Evolutionary conservation across 2,329 filamentous ascomycete genomes (phyloP).

Genomic region (Penicillium sp.): DNA sequence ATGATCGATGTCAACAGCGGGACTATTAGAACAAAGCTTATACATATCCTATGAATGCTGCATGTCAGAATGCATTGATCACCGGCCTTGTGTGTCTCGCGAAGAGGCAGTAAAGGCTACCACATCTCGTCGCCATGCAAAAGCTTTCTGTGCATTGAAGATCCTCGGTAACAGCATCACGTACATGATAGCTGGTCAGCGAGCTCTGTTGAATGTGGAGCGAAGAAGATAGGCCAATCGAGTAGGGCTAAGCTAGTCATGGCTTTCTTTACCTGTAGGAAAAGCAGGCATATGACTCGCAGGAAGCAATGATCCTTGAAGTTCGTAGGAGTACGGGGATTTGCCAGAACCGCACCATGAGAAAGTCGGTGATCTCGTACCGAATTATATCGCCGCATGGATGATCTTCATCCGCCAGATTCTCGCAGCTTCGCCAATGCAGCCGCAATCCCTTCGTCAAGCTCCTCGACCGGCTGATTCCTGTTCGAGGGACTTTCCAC

Average conservation of each 20-base stretch:
- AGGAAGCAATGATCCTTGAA: not conserved
- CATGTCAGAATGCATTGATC: too few relatives aligned
- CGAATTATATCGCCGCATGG: not conserved
- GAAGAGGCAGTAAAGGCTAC: too few relatives aligned
- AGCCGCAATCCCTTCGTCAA: slow-evolving; percentile 61
- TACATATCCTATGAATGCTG: too few relatives aligned
- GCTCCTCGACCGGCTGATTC: slow-evolving; percentile 28
- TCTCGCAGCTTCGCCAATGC: slow-evolving; percentile 58
- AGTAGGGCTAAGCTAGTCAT: not conserved
- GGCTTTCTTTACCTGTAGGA: not conserved
- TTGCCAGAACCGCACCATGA: not conserved
- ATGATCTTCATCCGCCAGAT: slow-evolving; percentile 24
- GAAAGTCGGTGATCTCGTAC: not conserved
- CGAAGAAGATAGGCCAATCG: not conserved
- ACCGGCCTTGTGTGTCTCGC: too few relatives aligned
- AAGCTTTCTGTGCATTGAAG: too few relatives aligned
- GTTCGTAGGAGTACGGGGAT: not conserved
- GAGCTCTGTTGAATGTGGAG: too few relatives aligned
- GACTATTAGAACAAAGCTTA: too few relatives aligned
- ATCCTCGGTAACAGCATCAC: too few relatives aligned
- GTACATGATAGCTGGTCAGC: too few relatives aligned
- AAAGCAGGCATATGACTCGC: not conserved
- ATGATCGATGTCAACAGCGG: too few relatives aligned
- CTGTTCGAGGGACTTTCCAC: not conserved
- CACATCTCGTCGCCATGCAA: too few relatives aligned